Conservation (phyloP, 169 alveolate genomes). For the Theileria annulata region DNA sequence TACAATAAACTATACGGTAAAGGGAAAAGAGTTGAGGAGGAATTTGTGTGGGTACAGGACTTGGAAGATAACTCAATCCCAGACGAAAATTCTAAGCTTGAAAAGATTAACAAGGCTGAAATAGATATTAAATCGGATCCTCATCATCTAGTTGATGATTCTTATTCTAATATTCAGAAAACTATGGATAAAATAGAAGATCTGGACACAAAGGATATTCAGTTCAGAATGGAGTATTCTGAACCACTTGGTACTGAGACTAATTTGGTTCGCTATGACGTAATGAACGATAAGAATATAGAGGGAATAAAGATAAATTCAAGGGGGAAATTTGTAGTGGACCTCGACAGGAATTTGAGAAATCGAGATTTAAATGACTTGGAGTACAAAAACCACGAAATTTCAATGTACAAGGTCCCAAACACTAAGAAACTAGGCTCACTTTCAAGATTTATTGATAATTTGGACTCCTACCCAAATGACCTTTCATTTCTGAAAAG, state of each 20-base stretch:
- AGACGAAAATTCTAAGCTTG: conserved; percentile 17
- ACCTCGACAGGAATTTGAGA: conserved; percentile 37
- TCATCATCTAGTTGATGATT: background rate
- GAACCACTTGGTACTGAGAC: conserved; percentile 52
- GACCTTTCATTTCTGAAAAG: conserved; percentile 39
- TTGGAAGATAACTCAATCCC: conserved; percentile 46
- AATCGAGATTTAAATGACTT: background rate
- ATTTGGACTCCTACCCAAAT: conserved; percentile 4
- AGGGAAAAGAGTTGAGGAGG: conserved; percentile 23
- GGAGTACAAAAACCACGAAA: conserved; percentile 8
- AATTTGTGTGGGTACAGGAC: conserved; percentile 55
- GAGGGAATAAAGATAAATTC: conserved; percentile 55
- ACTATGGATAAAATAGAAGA: conserved; percentile 26
- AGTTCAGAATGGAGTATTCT: conserved; percentile 57
- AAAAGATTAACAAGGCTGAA: conserved; percentile 13
- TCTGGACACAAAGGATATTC: conserved; percentile 16
- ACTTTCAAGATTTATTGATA: conserved; percentile 10
- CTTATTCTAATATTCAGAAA: background rate
- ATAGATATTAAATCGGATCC: conserved; percentile 3
- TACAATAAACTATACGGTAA: conserved; percentile 45
- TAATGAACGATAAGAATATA: conserved; percentile 26
- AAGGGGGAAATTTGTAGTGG: conserved; percentile 53
- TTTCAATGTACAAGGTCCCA: conserved; percentile 40
- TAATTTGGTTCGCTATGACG: conserved; percentile 40
- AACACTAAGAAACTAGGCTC: conserved; percentile 12